A percentile compares a stretch with the other conserved stretches of the same genome.
Evolutionary conservation across 352 stramenopile species (phyloP).

Genomic region (Globisporangium barbulae): DNA sequence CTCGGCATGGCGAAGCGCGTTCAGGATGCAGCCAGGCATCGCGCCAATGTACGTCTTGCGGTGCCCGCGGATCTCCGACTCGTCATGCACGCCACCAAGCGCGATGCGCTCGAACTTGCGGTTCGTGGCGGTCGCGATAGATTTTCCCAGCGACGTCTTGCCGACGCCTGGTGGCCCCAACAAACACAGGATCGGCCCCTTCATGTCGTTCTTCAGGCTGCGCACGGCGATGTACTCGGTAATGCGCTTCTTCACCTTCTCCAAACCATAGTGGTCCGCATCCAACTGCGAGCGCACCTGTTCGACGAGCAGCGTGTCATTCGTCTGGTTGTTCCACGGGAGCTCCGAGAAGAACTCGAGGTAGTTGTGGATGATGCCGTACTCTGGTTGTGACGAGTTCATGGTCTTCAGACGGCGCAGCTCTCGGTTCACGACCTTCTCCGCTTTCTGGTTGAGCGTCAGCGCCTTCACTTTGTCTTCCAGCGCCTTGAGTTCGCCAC

Average conservation of each 20-base stretch:
- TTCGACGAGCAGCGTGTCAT: constrained; percentile 55
- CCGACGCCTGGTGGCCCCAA: constrained; percentile 81
- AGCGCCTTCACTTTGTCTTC: constrained; percentile 56
- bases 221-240: constrained; percentile 85
- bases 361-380: constrained; percentile 78
- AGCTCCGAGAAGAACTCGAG: constrained; percentile 78
- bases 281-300: constrained; percentile 64
- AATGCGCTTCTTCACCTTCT: constrained; percentile 86
- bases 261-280: constrained; percentile 75
- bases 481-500: constrained; percentile 50
- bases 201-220: constrained; percentile 77
- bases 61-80: constrained; percentile 83
- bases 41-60: constrained; percentile 87
- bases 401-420: constrained; percentile 70
- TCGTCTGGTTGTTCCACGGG: constrained; percentile 53
- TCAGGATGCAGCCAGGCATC: constrained; percentile 83
- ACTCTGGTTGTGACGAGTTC: constrained; percentile 73
- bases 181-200: constrained; percentile 87
- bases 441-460: constrained; percentile 46
- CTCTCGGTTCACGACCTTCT: constrained; percentile 60
- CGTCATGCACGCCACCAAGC: constrained; percentile 76
- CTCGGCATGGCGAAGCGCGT: constrained; percentile 68
- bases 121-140: constrained; percentile 69
- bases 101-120: constrained; percentile 76
- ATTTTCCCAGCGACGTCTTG: constrained; percentile 83